Conservation (phyloP, 1,284 basidiomycete species). For the Xerocomus amazonicus region DNA sequence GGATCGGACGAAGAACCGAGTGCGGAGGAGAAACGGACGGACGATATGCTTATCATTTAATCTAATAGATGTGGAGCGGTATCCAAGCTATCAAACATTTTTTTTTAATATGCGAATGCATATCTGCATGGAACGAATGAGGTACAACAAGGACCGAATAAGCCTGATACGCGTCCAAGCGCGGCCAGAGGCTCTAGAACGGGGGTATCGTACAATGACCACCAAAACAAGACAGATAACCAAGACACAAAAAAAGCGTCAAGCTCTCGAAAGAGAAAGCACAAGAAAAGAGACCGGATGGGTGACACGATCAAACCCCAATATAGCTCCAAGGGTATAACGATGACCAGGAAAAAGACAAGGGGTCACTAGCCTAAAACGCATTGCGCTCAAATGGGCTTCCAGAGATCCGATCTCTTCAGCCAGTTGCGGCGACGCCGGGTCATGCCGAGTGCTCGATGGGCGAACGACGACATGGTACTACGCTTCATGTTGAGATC, state of each 20-base stretch:
- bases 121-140: neutral
- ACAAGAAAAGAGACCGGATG: neutral
- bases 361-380: neutral
- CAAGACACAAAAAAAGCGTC: neutral
- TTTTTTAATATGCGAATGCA: neutral
- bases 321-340: neutral
- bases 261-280: neutral
- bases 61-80: neutral
- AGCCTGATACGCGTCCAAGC: neutral
- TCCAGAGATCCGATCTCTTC: conserved; percentile 1
- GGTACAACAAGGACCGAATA: conserved; percentile 7
- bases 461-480: neutral
- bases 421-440: conserved; percentile 11
- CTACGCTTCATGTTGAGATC: too few species aligned
- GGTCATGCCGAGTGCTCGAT: conserved; percentile 1
- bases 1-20: conserved; percentile 1
- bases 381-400: conserved; percentile 1
- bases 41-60: neutral
- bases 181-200: neutral
- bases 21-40: neutral
- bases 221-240: neutral
- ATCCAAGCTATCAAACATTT: neutral
- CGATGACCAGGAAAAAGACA: neutral
- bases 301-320: neutral
- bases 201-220: conserved; percentile 1